A percentile compares a stretch with the other conserved stretches of the same genome.
Evolutionary conservation across 176 grass and related monocot genomes (phyloP).

Genomic region (Coix lacrymajobi): DNA sequence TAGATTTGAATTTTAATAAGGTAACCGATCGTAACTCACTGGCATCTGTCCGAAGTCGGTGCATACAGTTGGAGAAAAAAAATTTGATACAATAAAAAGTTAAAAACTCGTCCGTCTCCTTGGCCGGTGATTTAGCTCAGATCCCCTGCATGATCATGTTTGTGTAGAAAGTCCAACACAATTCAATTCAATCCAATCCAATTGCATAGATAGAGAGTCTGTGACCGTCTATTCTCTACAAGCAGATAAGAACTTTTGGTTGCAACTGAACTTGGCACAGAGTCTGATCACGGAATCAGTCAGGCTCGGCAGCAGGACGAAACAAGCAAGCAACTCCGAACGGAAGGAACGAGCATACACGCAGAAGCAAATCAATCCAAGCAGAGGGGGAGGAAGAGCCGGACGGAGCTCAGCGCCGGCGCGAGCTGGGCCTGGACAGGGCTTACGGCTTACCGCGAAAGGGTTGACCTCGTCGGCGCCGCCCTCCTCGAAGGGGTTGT

Average conservation of each 20-base stretch:
- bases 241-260: neutral
- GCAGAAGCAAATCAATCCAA: neutral
- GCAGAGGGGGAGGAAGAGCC: neutral
- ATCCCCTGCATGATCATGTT: neutral
- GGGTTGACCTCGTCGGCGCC: constrained; percentile 51
- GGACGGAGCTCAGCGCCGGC: neutral
- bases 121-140: neutral
- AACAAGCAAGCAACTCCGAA: neutral
- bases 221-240: neutral
- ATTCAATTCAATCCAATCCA: neutral
- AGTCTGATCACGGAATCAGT: neutral
- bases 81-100: neutral
- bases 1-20: neutral
- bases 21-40: neutral
- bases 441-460: constrained; percentile 34
- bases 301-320: neutral
- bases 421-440: neutral
- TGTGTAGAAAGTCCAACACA: neutral
- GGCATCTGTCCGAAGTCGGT: neutral
- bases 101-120: neutral
- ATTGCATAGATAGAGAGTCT: neutral
- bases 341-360: neutral
- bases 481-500: constrained; percentile 54
- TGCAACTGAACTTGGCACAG: neutral
- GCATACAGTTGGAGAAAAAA: neutral